These are phyloP conservation scores for Dactylorhiza incarnata DNA, from an alignment of 106 monocot species.

Conservation along the genomic window DNA sequence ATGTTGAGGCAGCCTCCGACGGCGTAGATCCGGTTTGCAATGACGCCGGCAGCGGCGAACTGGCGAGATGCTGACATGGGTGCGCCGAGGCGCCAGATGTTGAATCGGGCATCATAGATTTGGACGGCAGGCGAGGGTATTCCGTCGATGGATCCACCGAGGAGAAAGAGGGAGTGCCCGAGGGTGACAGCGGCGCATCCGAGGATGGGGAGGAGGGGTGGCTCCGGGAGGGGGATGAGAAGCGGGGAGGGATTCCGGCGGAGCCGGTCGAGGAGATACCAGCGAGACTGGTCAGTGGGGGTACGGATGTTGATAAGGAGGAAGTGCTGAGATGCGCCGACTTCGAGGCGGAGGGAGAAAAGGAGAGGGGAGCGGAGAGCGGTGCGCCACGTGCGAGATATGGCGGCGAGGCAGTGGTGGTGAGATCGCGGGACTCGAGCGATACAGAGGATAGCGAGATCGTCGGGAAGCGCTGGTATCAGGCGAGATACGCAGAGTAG, in stretches of 20 bases:
- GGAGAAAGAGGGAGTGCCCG: conserved; percentile 31
- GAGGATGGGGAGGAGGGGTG: conserved; percentile 15
- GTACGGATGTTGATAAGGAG: conserved; percentile 34
- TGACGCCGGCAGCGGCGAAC: conserved; percentile 48
- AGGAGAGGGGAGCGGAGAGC: conserved; percentile 34
- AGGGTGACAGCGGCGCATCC: conserved; percentile 24
- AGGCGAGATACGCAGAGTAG: conserved; percentile 7
- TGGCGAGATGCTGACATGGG: conserved; percentile 44
- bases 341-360: conserved; percentile 28
- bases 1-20: conserved; percentile 61
- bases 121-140: conserved; percentile 36
- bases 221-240: conserved; percentile 26
- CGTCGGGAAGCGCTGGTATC: conserved; percentile 69
- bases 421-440: conserved; percentile 41
- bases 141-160: conserved; percentile 54
- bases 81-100: conserved; percentile 47
- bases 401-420: conserved; percentile 42
- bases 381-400: conserved; percentile 55
- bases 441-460: conserved; percentile 51
- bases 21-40: conserved; percentile 37
- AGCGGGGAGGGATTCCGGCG: background rate
- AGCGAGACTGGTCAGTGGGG: conserved; percentile 12
- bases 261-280: conserved; percentile 31
- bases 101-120: conserved; percentile 34
- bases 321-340: conserved; percentile 12